These are phyloP conservation scores for Boehmeria nivea DNA, from an alignment of 306 rosid species.

Conservation along the genomic window DNA sequence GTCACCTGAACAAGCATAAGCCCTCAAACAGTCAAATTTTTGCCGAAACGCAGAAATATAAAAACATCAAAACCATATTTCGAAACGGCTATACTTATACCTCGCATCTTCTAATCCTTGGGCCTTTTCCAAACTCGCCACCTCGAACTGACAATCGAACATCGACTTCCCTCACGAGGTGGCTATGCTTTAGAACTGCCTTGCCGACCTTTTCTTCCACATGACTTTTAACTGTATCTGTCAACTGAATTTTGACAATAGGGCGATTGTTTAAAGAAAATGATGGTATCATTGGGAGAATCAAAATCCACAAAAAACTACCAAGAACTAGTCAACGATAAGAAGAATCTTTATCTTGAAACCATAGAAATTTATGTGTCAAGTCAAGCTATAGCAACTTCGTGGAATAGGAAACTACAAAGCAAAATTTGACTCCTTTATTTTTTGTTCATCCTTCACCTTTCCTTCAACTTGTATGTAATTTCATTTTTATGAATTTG, in stretches of 20 bases:
- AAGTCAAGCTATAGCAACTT: background rate
- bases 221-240: slow-evolving; percentile 68
- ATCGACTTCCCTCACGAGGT: slow-evolving; percentile 84
- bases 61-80: slow-evolving; percentile 9
- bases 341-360: too few relatives aligned
- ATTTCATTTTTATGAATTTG: too few relatives aligned
- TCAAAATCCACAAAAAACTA: too few relatives aligned
- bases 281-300: background rate
- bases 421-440: too few relatives aligned
- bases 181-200: slow-evolving; percentile 76
- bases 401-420: too few relatives aligned
- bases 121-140: slow-evolving; percentile 89
- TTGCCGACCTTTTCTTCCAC: slow-evolving; percentile 89
- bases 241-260: slow-evolving; percentile 41
- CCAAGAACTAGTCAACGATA: too few relatives aligned
- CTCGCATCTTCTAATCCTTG: slow-evolving; percentile 71
- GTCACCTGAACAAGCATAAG: slow-evolving; percentile 50
- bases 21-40: slow-evolving; percentile 1
- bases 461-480: too few relatives aligned
- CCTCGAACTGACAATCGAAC: slow-evolving; percentile 81
- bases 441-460: too few relatives aligned
- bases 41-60: slow-evolving; percentile 2
- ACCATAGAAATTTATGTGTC: background rate
- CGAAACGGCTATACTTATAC: slow-evolving; percentile 30
- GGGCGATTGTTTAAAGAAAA: background rate